These are phyloP conservation scores for Annulohypoxylon bovei DNA, from an alignment of 495 filamentous ascomycete genomes.

Conservation along the genomic window DNA sequence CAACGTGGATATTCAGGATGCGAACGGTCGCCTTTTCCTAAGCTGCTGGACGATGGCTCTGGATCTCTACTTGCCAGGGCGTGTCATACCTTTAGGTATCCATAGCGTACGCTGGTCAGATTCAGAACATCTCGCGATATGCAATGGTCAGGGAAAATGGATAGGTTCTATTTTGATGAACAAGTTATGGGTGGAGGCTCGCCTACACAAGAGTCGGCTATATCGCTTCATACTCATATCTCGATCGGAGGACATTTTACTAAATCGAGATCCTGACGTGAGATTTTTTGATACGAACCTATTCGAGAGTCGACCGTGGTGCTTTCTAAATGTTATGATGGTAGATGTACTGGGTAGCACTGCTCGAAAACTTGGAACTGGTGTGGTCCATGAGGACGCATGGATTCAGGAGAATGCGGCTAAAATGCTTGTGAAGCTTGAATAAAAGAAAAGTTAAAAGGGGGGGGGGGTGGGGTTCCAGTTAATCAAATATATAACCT, in stretches of 20 bases:
- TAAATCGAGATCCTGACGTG: not conserved
- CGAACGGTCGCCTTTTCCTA: not conserved
- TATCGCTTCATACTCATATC: slow-evolving; percentile 2
- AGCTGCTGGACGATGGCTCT: not conserved
- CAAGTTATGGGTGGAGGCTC: not conserved
- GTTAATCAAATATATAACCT: too few species aligned
- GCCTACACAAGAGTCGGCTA: not conserved
- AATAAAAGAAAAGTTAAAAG: not conserved
- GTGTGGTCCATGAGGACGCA: not conserved
- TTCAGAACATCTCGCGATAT: not conserved
- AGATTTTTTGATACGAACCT: not conserved
- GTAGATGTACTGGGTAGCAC: not conserved
- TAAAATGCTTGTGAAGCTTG: not conserved
- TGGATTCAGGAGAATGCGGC: not conserved
- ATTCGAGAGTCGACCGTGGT: not conserved
- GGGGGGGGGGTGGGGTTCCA: not conserved
- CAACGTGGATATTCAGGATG: not conserved
- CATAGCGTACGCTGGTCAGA: not conserved
- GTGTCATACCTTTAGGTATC: not conserved
- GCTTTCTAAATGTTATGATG: not conserved
- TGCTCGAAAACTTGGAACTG: not conserved
- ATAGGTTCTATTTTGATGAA: not conserved
- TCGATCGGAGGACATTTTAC: not conserved
- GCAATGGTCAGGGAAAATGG: not conserved
- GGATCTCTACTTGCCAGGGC: not conserved